These are phyloP conservation scores for Pseudogymnoascus pannorum DNA, from an alignment of 2,329 filamentous ascomycete genomes.

Conservation along the genomic window DNA sequence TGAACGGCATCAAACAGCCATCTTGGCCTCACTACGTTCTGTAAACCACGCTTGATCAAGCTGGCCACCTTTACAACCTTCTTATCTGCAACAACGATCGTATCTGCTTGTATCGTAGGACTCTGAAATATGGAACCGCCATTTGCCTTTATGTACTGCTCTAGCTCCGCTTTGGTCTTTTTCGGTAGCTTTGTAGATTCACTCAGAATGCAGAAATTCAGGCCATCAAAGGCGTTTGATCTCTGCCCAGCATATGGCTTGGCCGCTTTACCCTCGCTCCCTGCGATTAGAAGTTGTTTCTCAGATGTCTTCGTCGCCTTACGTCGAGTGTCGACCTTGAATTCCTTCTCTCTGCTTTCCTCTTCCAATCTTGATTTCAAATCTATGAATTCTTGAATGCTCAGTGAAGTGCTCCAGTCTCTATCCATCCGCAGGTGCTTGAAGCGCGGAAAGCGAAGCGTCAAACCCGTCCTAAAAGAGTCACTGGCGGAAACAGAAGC, in stretches of 20 bases:
- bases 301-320: conserved; percentile 47
- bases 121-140: conserved; percentile 75
- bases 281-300: conserved; percentile 63
- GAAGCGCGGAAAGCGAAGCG: conserved; percentile 86
- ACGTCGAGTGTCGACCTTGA: conserved; percentile 65
- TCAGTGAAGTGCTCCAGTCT: conserved; percentile 72
- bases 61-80: conserved; percentile 75
- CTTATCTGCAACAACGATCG: conserved; percentile 73
- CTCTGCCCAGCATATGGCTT: conserved; percentile 48
- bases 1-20: conserved; percentile 72
- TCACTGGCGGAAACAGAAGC: conserved; percentile 69
- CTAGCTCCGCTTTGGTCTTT: conserved; percentile 70
- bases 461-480: conserved; percentile 68
- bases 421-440: conserved; percentile 76
- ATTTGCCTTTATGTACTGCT: conserved; percentile 73
- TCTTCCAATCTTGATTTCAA: conserved; percentile 62
- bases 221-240: conserved; percentile 62
- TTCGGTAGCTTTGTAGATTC: conserved; percentile 64
- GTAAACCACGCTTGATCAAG: conserved; percentile 62
- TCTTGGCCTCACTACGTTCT: conserved; percentile 66
- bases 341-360: conserved; percentile 65
- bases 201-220: conserved; percentile 78
- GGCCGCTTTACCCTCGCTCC: conserved; percentile 49
- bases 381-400: conserved; percentile 67
- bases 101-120: conserved; percentile 52